Evolutionary conservation across 805 yeast genomes (phyloP).

Genomic region (Ogataea paradorogensis): DNA sequence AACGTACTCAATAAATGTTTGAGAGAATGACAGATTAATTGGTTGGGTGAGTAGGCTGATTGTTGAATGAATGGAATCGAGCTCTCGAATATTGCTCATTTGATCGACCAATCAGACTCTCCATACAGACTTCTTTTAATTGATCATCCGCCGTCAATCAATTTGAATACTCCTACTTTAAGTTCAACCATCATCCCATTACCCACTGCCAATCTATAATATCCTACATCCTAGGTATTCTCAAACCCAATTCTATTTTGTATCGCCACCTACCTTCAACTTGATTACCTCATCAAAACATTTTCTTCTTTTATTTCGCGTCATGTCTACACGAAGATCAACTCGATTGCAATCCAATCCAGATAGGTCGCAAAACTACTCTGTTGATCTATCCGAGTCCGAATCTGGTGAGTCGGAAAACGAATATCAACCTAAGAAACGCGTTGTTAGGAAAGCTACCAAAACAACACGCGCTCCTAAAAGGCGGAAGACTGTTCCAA

Average conservation of each 20-base stretch:
- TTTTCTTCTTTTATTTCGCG: slow-evolving; percentile 7
- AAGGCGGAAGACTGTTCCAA: slow-evolving; percentile 25
- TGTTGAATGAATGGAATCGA: too few species aligned
- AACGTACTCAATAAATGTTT: not conserved
- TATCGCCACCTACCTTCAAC: not conserved
- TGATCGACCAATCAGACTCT: too few species aligned
- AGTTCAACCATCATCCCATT: too few species aligned
- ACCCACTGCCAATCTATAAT: too few species aligned
- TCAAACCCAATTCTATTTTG: not conserved
- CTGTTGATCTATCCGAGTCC: slow-evolving; percentile 16
- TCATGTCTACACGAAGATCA: slow-evolving; percentile 18
- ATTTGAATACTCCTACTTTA: too few species aligned
- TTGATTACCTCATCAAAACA: slow-evolving; percentile 1
- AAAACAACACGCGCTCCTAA: slow-evolving; percentile 25
- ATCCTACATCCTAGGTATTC: too few species aligned
- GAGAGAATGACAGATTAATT: too few species aligned
- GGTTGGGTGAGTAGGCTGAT: too few species aligned
- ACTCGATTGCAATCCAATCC: slow-evolving; percentile 12
- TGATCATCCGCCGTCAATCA: too few species aligned
- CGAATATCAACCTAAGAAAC: slow-evolving; percentile 18
- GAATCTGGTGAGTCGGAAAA: slow-evolving; percentile 21
- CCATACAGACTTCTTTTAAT: too few species aligned
- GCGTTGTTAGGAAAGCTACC: slow-evolving; percentile 5
- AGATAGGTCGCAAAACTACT: slow-evolving; percentile 12
- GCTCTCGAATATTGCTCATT: too few species aligned